Percentiles rank a stretch among this genome's conserved stretches.
These are phyloP conservation scores for Aspergillus sojae DNA, from an alignment of 2,329 filamentous ascomycete species.

Conservation along the genomic window DNA sequence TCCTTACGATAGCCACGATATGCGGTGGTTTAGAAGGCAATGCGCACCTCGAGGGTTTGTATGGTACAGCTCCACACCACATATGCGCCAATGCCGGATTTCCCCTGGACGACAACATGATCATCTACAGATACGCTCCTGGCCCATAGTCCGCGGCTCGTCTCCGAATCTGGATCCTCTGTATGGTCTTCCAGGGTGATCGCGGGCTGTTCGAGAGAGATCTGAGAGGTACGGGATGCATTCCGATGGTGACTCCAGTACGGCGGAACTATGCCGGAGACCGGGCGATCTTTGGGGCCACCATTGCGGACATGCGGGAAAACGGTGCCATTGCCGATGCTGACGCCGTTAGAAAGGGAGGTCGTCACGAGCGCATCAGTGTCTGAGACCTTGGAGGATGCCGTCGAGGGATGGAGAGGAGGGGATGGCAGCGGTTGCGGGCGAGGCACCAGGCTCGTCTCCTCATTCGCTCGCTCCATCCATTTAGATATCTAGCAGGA, in stretches of 20 bases:
- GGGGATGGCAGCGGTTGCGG: conserved; percentile 29
- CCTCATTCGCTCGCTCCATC: conserved; percentile 47
- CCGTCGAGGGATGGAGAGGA: conserved; percentile 14
- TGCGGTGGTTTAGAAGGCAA: not conserved
- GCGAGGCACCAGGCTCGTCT: conserved; percentile 35
- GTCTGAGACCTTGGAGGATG: conserved; percentile 11
- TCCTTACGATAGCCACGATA: conserved; percentile 2
- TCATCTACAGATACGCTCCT: conserved; percentile 64
- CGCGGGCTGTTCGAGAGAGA: conserved; percentile 41
- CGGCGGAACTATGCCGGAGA: conserved; percentile 43
- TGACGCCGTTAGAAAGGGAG: conserved; percentile 9
- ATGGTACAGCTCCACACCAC: conserved; percentile 93
- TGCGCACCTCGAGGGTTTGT: conserved; percentile 75
- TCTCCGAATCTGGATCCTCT: conserved; percentile 57
- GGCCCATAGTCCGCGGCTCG: conserved; percentile 64
- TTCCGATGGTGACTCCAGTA: conserved; percentile 51
- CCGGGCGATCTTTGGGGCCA: conserved; percentile 27
- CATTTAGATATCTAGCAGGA: conserved; percentile 35
- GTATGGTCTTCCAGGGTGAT: conserved; percentile 69
- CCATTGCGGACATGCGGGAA: conserved; percentile 18
- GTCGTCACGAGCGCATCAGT: conserved; percentile 14
- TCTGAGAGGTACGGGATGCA: conserved; percentile 44
- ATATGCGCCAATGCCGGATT: conserved; percentile 75
- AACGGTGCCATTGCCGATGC: conserved; percentile 17
- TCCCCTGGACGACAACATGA: conserved; percentile 63